Conservation (phyloP, 768 basidiomycete species). For the Paxillus involutus region DNA sequence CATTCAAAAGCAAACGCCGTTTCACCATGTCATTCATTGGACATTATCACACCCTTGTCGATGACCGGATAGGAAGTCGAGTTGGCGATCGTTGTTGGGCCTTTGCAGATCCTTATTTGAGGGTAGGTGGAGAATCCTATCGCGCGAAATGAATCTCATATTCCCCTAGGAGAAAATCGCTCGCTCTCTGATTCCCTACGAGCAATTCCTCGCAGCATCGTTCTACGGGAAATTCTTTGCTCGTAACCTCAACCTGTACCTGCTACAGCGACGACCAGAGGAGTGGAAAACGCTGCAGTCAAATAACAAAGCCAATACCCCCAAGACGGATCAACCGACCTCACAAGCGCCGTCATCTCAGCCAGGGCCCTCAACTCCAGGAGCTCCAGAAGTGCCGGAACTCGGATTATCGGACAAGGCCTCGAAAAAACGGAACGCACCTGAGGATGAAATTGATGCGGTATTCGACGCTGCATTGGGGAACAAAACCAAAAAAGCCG, state of each 20-base stretch:
- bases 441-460: slow-evolving; percentile 72
- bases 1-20: slow-evolving; percentile 62
- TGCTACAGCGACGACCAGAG: slow-evolving; percentile 76
- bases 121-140: slow-evolving; percentile 44
- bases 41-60: slow-evolving; percentile 76
- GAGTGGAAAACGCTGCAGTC: slow-evolving; percentile 83
- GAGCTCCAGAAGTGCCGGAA: background rate
- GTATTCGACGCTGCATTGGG: slow-evolving; percentile 62
- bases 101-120: slow-evolving; percentile 88
- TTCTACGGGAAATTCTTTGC: slow-evolving; percentile 89
- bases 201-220: slow-evolving; percentile 69
- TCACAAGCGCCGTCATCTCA: slow-evolving; percentile 9
- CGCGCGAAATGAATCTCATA: slow-evolving; percentile 5
- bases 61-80: slow-evolving; percentile 88
- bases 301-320: slow-evolving; percentile 25
- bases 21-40: slow-evolving; percentile 77
- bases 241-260: slow-evolving; percentile 71
- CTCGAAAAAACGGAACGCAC: slow-evolving; percentile 44
- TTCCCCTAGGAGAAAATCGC: slow-evolving; percentile 83
- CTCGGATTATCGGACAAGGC: slow-evolving; percentile 29
- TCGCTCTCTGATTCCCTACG: slow-evolving; percentile 69
- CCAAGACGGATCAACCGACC: slow-evolving; percentile 17
- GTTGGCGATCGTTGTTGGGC: slow-evolving; percentile 92
- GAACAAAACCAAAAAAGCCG: slow-evolving; percentile 57
- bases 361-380: background rate